A percentile compares a stretch with the other conserved stretches of the same genome.
Evolutionary conservation across 768 basidiomycete genomes (phyloP).

Genomic region (Boletus edulis): DNA sequence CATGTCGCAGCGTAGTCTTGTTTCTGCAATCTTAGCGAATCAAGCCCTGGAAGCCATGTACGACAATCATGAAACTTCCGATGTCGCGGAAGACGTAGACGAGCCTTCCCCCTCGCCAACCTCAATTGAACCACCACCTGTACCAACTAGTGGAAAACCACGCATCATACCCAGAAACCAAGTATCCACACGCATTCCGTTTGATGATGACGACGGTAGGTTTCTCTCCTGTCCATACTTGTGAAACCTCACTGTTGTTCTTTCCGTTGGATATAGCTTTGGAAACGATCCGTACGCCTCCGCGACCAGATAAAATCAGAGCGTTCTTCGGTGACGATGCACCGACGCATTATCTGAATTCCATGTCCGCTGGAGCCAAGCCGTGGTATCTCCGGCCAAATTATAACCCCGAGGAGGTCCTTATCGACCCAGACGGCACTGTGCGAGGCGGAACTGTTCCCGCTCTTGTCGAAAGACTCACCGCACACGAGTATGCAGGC

Average conservation of each 20-base stretch:
- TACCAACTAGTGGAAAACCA: slow-evolving; percentile 12
- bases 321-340: slow-evolving; percentile 53
- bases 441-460: slow-evolving; percentile 61
- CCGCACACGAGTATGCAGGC: slow-evolving; percentile 62
- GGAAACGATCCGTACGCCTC: slow-evolving; percentile 11
- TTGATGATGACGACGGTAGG: slow-evolving; percentile 21
- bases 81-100: slow-evolving; percentile 4
- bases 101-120: not conserved
- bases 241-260: not conserved
- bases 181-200: not conserved
- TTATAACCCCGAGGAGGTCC: slow-evolving; percentile 54
- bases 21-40: slow-evolving; percentile 25
- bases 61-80: slow-evolving; percentile 8
- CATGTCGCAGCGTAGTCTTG: slow-evolving; percentile 40
- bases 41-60: slow-evolving; percentile 20
- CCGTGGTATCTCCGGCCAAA: slow-evolving; percentile 62
- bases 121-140: slow-evolving; percentile 7
- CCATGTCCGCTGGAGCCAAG: slow-evolving; percentile 39
- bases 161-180: not conserved
- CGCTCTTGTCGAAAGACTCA: slow-evolving; percentile 64
- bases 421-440: slow-evolving; percentile 60
- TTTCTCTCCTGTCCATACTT: not conserved
- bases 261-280: slow-evolving; percentile 12
- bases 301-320: slow-evolving; percentile 40
- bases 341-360: slow-evolving; percentile 41